These are phyloP conservation scores for Sphaerulina vaccinii DNA, from an alignment of 2,329 filamentous ascomycete species.

Conservation along the genomic window DNA sequence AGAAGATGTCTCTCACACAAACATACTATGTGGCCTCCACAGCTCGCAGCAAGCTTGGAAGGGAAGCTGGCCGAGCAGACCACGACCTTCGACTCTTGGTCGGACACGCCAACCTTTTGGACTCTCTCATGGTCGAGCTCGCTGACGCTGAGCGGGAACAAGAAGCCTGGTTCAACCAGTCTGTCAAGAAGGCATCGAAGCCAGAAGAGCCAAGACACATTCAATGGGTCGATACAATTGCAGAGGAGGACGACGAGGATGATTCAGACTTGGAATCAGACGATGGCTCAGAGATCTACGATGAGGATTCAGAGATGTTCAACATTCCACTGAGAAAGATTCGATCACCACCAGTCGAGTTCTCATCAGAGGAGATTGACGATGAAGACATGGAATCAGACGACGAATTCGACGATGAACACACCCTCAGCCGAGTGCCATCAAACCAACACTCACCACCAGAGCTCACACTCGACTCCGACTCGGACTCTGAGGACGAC, in stretches of 20 bases:
- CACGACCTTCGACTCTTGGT: slow-evolving; percentile 95
- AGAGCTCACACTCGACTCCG: slow-evolving; percentile 51
- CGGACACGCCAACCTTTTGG: slow-evolving; percentile 96
- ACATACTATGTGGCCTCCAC: slow-evolving; percentile 98
- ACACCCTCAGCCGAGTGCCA: slow-evolving; percentile 46
- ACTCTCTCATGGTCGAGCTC: slow-evolving; percentile 87
- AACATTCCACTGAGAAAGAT: slow-evolving; percentile 41
- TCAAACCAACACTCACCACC: slow-evolving; percentile 46
- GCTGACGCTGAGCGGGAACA: slow-evolving; percentile 93
- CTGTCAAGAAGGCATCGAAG: slow-evolving; percentile 71
- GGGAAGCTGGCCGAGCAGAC: slow-evolving; percentile 83
- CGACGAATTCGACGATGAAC: slow-evolving; percentile 47
- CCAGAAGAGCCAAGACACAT: slow-evolving; percentile 67
- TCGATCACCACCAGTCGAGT: slow-evolving; percentile 41
- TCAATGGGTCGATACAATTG: slow-evolving; percentile 80
- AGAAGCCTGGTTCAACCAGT: slow-evolving; percentile 97
- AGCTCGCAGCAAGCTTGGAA: slow-evolving; percentile 91
- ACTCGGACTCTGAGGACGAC: slow-evolving; percentile 46
- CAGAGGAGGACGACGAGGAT: slow-evolving; percentile 73
- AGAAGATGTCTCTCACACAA: slow-evolving; percentile 96
- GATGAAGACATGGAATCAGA: slow-evolving; percentile 41
- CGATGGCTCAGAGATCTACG: slow-evolving; percentile 55
- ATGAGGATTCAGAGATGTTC: slow-evolving; percentile 49
- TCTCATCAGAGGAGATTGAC: slow-evolving; percentile 46
- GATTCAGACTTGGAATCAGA: slow-evolving; percentile 51